Evolutionary conservation across 257 asterid genomes (phyloP), one percentile per base, ranked within the genome.

Genomic region (Parsonsia alboflavescens): DNA sequence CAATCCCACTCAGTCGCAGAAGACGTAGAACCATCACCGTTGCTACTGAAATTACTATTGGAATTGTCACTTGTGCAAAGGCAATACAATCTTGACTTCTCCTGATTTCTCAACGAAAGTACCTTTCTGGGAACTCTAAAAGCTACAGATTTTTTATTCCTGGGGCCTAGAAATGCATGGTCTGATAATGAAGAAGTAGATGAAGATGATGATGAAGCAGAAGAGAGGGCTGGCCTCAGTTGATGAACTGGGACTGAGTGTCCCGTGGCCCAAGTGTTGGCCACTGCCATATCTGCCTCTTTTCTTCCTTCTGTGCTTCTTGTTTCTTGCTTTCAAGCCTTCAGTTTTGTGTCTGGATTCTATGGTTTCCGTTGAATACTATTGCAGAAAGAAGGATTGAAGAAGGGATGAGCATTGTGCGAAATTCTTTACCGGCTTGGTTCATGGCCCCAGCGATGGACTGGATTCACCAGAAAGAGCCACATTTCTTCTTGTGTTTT

Each of bases 1-100:
- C 98, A 92, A 85, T 94, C 95, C 98, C 97, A 94, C 70, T 84
- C 94, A 5, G 82, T 83, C 6, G 80, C 73, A 16, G 90, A 79
- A 53, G 89, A 72, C 42, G 81, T 70, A 74, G 85, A 82, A 72
- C 76, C 49, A 26, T 21, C 59, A 54, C 28, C 78, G 53, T 45
- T 74, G 50, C 71, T 75, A 66, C 76, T 85, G 26, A 70, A 72
- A 73, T 66, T 73, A 74, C 58, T 76, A 62, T 70, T 73, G 52
- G 45, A 73, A 80, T 59, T 78, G 52, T 26, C 57, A 19, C 70
- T 81, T 79, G 84, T 74, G 78, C 93, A 87, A 70, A 81, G 87
- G 79, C 92, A 89, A 72, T 77, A 77, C n/a, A 84, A 85, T 74
- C 70, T 85, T 2, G 84, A 70, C 53, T 63, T 83, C 77, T 73